Evolutionary conservation across 2,329 filamentous ascomycete species (phyloP).

Genomic region (Passalora sequoiae): DNA sequence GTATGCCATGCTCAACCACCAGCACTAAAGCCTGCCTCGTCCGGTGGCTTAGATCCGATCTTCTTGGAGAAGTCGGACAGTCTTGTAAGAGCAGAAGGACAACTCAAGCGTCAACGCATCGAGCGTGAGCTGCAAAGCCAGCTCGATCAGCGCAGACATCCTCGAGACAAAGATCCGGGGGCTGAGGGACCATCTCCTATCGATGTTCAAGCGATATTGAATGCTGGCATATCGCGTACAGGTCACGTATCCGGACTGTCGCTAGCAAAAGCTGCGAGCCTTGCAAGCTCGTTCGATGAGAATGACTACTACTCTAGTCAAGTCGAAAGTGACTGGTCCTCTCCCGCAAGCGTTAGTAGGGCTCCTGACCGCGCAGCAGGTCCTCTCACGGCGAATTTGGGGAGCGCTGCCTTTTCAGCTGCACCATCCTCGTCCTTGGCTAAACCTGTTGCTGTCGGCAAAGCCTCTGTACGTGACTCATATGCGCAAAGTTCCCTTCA

Average conservation of each 20-base stretch:
- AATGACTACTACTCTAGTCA: constrained; percentile 95
- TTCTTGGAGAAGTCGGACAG: constrained; percentile 81
- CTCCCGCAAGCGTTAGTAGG: constrained; percentile 41
- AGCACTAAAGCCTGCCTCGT: constrained; percentile 15
- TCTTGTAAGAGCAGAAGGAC: constrained; percentile 73
- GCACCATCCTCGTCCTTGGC: constrained; percentile 13
- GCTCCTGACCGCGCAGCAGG: constrained; percentile 44
- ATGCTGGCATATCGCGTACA: constrained; percentile 66
- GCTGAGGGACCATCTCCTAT: constrained; percentile 44
- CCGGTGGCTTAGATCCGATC: constrained; percentile 67
- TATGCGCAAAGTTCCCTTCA: constrained; percentile 13
- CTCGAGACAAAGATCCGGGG: constrained; percentile 46
- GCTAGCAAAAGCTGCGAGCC: constrained; percentile 51
- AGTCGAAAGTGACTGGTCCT: constrained; percentile 66
- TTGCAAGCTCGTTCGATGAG: constrained; percentile 73
- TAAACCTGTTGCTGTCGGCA: constrained; percentile 17
- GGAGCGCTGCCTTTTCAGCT: constrained; percentile 17
- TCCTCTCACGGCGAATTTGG: constrained; percentile 28
- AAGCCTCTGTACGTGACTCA: constrained; percentile 7
- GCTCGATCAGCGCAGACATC: constrained; percentile 57
- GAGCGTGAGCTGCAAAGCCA: constrained; percentile 75
- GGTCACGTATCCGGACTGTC: constrained; percentile 56
- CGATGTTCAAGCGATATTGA: constrained; percentile 41
- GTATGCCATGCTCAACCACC: constrained; percentile 11
- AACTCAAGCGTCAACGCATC: constrained; percentile 72